phyloP scores from a whole-genome alignment of 169 alveolate genomes.

The Cryptosporidium felis region DNA sequence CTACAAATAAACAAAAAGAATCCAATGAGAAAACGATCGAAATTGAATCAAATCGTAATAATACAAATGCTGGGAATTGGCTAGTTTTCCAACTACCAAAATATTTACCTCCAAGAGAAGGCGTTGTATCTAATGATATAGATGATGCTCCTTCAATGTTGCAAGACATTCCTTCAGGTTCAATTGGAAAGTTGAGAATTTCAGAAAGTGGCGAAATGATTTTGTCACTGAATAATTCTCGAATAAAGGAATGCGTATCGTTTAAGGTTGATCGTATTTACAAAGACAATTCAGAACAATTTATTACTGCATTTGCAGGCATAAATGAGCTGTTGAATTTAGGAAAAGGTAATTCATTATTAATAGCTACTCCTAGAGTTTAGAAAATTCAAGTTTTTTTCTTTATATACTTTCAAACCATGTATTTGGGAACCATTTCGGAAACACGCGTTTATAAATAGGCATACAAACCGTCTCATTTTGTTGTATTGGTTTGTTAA shows the following conservation, averaged over 20 bases:
- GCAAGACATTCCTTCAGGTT: constrained; percentile 51
- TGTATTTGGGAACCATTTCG: constrained; percentile 76
- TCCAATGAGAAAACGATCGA: background rate
- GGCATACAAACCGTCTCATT: constrained; percentile 88
- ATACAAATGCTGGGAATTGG: background rate
- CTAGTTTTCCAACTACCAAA: constrained; percentile 43
- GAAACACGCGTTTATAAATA: constrained; percentile 86
- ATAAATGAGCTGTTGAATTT: constrained; percentile 59
- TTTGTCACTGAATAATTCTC: background rate
- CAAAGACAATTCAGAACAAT: constrained; percentile 20
- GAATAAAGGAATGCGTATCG: background rate
- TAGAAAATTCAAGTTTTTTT: too few species aligned
- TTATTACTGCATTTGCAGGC: constrained; percentile 13
- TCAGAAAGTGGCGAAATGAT: background rate
- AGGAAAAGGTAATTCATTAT: constrained; percentile 23
- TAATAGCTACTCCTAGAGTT: constrained; percentile 46
- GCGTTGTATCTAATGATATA: background rate
- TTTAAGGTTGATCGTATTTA: constrained; percentile 3
- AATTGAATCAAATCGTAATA: background rate
- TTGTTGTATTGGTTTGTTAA: constrained; percentile 84
- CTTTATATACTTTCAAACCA: constrained; percentile 55
- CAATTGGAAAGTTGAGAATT: constrained; percentile 38
- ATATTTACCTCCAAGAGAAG: constrained; percentile 12
- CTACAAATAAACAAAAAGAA: background rate
- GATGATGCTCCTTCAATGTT: constrained; percentile 4